A percentile compares a stretch with the other conserved stretches of the same genome.
These are phyloP conservation scores for Stylosanthes scabra DNA, from an alignment of 331 rosid species.

Conservation along the genomic window DNA sequence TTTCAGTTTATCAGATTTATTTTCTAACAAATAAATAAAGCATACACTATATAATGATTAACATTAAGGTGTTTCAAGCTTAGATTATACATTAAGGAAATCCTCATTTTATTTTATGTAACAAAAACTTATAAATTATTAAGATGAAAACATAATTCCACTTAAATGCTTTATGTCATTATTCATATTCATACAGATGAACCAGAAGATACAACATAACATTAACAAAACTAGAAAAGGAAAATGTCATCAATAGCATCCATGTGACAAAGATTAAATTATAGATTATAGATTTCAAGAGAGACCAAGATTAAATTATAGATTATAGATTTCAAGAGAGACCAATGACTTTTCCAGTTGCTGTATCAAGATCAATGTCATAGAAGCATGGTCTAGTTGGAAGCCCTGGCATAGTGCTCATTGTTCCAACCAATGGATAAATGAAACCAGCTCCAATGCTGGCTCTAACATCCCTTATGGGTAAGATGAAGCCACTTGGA, in stretches of 20 bases:
- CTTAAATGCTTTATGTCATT: conserved; percentile 3
- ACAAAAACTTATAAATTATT: too few species aligned
- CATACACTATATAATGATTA: too few species aligned
- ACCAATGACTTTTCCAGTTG: conserved; percentile 87
- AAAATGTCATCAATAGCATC: conserved; percentile 4
- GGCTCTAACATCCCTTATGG: conserved; percentile 93
- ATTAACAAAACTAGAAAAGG: background rate
- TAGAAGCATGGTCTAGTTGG: conserved; percentile 99
- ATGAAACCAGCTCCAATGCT: conserved; percentile 98
- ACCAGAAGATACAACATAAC: conserved; percentile 8
- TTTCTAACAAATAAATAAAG: too few species aligned
- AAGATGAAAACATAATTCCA: background rate
- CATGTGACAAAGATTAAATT: conserved; percentile 14
- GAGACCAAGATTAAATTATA: too few species aligned
- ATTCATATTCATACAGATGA: conserved; percentile 16
- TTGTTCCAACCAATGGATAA: conserved; percentile 95
- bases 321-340: too few species aligned
- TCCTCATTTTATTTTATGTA: too few species aligned
- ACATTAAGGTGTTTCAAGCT: too few species aligned
- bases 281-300: conserved; percentile 53
- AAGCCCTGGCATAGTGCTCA: conserved; percentile 99
- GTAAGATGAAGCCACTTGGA: conserved; percentile 78
- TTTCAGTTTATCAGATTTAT: too few species aligned
- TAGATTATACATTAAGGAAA: too few species aligned
- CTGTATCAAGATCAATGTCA: conserved; percentile 86